Percentiles rank a stretch among this genome's conserved stretches.
These are phyloP conservation scores for Crotalaria pallida DNA, from an alignment of 306 rosid genomes.

Conservation along the genomic window DNA sequence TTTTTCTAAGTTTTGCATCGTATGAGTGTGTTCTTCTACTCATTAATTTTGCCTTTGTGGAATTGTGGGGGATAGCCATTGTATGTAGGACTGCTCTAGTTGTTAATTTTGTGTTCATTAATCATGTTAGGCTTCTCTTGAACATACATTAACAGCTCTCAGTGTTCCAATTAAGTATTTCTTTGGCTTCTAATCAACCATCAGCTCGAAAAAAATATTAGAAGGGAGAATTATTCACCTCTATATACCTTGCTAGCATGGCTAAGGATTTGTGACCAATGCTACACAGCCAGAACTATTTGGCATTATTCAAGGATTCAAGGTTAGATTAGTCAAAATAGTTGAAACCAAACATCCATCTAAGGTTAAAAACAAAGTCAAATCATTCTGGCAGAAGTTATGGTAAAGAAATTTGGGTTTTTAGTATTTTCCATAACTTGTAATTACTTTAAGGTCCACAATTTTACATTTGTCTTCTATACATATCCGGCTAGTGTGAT, in stretches of 20 bases:
- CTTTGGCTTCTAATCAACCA: background rate
- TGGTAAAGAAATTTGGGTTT: no score
- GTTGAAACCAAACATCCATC: no score
- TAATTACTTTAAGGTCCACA: background rate
- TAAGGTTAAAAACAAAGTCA: no score
- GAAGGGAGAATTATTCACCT: background rate
- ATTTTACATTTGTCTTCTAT: background rate
- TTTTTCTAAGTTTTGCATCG: background rate
- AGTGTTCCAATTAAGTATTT: background rate
- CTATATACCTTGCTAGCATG: background rate
- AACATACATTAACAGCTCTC: background rate
- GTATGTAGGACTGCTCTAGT: background rate
- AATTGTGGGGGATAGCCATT: background rate
- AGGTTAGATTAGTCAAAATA: no score
- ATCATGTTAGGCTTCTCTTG: conserved; percentile 2
- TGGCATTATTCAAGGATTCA: no score
- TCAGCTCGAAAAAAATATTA: background rate
- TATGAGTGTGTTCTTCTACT: background rate
- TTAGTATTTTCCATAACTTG: background rate
- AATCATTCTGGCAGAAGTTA: no score
- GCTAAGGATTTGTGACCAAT: background rate
- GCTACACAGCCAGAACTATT: no score
- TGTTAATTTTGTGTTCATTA: background rate
- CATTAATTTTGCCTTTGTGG: background rate
- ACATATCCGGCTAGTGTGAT: background rate